Conservation (phyloP, 1,284 basidiomycete genomes). For the Cutaneotrichosporon curvatum region DNA sequence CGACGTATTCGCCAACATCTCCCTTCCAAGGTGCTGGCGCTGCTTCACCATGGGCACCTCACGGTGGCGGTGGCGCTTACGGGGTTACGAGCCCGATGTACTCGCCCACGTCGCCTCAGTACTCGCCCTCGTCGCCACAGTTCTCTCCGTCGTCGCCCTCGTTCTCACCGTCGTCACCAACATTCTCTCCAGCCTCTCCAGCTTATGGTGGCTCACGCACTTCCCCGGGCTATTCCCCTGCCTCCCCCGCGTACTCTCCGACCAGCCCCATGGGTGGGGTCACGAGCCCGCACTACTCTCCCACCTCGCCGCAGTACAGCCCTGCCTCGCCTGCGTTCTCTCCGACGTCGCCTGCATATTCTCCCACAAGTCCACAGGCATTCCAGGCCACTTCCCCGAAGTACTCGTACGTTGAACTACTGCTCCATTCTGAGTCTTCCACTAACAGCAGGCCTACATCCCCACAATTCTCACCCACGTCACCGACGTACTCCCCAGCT, state of each 20-base stretch:
- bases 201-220: slow-evolving; percentile 52
- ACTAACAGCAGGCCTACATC: slow-evolving; percentile 19
- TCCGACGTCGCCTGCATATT: slow-evolving; percentile 53
- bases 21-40: slow-evolving; percentile 58
- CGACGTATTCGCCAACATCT: slow-evolving; percentile 61
- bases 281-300: slow-evolving; percentile 20
- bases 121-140: slow-evolving; percentile 80
- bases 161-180: slow-evolving; percentile 48
- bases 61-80: slow-evolving; percentile 54
- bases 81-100: slow-evolving; percentile 56
- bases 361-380: slow-evolving; percentile 54
- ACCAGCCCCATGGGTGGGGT: slow-evolving; percentile 19
- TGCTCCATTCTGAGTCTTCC: slow-evolving; percentile 4
- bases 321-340: slow-evolving; percentile 39
- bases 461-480: slow-evolving; percentile 37
- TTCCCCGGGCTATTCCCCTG: slow-evolving; percentile 35
- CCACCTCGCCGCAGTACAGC: slow-evolving; percentile 25
- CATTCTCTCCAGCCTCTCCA: slow-evolving; percentile 59
- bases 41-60: slow-evolving; percentile 67
- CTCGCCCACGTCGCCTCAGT: slow-evolving; percentile 75
- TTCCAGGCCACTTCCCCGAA: slow-evolving; percentile 77
- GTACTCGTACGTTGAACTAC: slow-evolving; percentile 54
- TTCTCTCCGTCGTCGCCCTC: slow-evolving; percentile 85
- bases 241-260: slow-evolving; percentile 30
- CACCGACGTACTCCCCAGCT: slow-evolving; percentile 51